These are phyloP conservation scores for Nymphaea colorata DNA, from an alignment of 164 flowering plant genomes.

Conservation along the genomic window DNA sequence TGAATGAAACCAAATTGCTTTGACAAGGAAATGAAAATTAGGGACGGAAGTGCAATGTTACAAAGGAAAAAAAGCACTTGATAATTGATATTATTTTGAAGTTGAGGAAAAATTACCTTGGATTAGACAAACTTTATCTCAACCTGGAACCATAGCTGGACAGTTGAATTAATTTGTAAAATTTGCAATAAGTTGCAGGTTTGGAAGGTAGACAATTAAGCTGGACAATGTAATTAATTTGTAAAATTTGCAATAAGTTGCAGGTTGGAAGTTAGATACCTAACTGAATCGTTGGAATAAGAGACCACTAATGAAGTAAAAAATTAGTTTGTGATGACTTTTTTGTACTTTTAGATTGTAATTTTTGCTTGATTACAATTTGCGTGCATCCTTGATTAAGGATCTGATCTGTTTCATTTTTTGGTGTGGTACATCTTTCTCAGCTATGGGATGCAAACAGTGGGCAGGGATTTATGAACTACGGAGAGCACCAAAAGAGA, in stretches of 20 bases:
- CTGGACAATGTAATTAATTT: background rate
- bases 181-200: background rate
- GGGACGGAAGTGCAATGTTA: too few relatives aligned
- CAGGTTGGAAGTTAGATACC: background rate
- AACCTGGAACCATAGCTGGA: background rate
- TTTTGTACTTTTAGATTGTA: too few relatives aligned
- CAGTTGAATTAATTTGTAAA: background rate
- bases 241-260: background rate
- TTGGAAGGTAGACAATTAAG: background rate
- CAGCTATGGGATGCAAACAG: constrained; percentile 94
- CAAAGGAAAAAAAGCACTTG: too few relatives aligned
- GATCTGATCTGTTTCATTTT: background rate
- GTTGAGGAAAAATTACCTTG: too few relatives aligned
- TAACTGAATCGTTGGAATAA: too few relatives aligned
- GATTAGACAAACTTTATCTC: too few relatives aligned
- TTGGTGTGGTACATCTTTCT: background rate
- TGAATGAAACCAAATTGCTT: too few relatives aligned
- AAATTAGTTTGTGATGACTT: too few relatives aligned
- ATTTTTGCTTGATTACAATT: too few relatives aligned
- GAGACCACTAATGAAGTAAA: too few relatives aligned
- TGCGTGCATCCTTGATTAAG: background rate
- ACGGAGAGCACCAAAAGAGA: constrained; percentile 64
- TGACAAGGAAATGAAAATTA: too few relatives aligned
- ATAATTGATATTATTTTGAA: too few relatives aligned
- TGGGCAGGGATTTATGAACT: constrained; percentile 57